Evolutionary conservation across 1,139 yeast species (phyloP).

Genomic region (Candida frijolesensis): DNA sequence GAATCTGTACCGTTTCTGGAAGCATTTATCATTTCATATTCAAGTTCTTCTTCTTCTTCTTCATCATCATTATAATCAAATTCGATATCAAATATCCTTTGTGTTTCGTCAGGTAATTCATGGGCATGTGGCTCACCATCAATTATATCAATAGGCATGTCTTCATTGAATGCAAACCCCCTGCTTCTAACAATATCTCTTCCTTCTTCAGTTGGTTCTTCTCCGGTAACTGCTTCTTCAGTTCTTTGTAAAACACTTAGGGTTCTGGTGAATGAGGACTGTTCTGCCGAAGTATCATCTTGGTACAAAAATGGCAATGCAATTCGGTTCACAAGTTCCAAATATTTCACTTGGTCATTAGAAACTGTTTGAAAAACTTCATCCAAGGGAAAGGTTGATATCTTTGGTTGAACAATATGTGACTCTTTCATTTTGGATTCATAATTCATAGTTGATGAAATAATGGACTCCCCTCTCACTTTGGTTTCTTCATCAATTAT

Average conservation of each 20-base stretch:
- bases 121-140: background rate
- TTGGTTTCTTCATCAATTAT: conserved; percentile 13
- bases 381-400: background rate
- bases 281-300: background rate
- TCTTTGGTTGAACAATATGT: conserved; percentile 7
- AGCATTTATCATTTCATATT: too few species aligned
- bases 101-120: conserved; percentile 5
- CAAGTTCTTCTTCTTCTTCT: background rate
- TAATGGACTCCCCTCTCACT: conserved; percentile 12
- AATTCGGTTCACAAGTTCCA: background rate
- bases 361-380: background rate
- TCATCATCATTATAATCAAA: conserved; percentile 5
- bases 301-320: background rate
- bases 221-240: conserved; percentile 8
- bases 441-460: background rate
- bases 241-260: conserved; percentile 9
- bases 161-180: background rate
- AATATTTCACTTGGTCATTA: background rate
- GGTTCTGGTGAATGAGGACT: conserved; percentile 1
- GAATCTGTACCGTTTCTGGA: background rate
- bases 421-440: conserved; percentile 3
- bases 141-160: background rate
- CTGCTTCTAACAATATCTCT: conserved; percentile 7
- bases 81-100: conserved; percentile 8
- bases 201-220: conserved; percentile 11